phyloP scores from a whole-genome alignment of 2,329 filamentous ascomycete species.

The Penicillium decumbens region DNA sequence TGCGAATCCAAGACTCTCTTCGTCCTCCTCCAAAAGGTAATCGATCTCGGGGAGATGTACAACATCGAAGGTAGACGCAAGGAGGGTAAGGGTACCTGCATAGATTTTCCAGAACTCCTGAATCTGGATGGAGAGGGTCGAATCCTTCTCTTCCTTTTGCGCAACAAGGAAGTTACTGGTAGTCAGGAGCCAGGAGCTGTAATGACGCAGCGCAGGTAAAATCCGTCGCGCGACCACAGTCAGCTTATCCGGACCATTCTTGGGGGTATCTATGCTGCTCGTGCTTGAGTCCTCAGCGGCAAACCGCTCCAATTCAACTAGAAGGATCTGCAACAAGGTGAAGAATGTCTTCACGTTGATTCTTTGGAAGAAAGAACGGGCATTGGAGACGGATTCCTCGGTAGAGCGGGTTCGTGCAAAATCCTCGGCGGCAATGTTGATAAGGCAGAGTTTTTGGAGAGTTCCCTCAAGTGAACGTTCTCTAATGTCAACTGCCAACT shows the following conservation, averaged over 20 bases:
- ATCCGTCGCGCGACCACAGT: slow-evolving; percentile 57
- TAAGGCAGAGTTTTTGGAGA: slow-evolving; percentile 73
- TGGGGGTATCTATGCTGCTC: slow-evolving; percentile 37
- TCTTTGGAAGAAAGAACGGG: slow-evolving; percentile 60
- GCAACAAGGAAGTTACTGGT: slow-evolving; percentile 53
- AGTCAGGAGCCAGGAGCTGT: slow-evolving; percentile 62
- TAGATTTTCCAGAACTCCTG: slow-evolving; percentile 63
- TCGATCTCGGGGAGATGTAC: slow-evolving; percentile 52
- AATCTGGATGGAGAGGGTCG: slow-evolving; percentile 53
- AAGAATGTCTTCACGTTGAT: slow-evolving; percentile 76
- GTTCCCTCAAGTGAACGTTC: slow-evolving; percentile 60
- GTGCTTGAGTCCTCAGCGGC: slow-evolving; percentile 47
- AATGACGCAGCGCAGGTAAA: slow-evolving; percentile 61
- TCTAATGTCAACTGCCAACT: slow-evolving; percentile 68
- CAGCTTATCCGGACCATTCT: slow-evolving; percentile 46
- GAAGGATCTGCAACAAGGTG: slow-evolving; percentile 64
- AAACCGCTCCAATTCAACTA: slow-evolving; percentile 62
- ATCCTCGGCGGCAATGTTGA: slow-evolving; percentile 81
- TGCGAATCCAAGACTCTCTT: slow-evolving; percentile 61
- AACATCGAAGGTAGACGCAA: slow-evolving; percentile 57
- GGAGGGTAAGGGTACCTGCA: slow-evolving; percentile 56
- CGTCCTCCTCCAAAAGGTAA: slow-evolving; percentile 66
- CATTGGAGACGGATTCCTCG: slow-evolving; percentile 48
- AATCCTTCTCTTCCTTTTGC: slow-evolving; percentile 49
- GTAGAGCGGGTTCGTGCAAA: slow-evolving; percentile 60